These are phyloP conservation scores for Piper betle DNA, from an alignment of 164 flowering plant species.

Conservation along the genomic window DNA sequence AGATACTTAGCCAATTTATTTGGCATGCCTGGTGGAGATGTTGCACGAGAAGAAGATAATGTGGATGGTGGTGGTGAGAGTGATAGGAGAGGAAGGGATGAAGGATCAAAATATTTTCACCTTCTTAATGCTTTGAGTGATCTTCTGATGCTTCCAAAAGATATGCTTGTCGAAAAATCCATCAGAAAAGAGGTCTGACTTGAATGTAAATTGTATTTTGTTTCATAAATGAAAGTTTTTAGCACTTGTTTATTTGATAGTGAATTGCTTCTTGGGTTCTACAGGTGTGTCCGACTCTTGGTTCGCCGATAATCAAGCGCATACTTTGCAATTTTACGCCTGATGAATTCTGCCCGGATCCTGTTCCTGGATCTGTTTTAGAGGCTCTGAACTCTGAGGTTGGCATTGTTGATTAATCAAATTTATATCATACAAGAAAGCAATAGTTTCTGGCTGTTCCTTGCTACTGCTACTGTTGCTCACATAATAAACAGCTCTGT, in stretches of 20 bases:
- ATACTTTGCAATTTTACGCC: constrained; percentile 95
- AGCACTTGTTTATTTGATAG: background rate
- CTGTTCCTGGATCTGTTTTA: constrained; percentile 84
- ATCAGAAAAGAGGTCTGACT: constrained; percentile 70
- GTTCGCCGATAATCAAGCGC: constrained; percentile 65
- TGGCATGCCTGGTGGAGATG: constrained; percentile 45
- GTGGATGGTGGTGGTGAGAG: constrained; percentile 16
- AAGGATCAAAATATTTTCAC: constrained; percentile 42
- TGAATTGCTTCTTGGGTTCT: constrained; percentile 1
- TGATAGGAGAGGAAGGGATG: constrained; percentile 16
- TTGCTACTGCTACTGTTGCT: too few species aligned
- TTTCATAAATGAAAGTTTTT: too few species aligned
- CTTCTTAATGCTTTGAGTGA: constrained; percentile 82
- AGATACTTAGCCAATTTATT: constrained; percentile 68
- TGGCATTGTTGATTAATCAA: background rate
- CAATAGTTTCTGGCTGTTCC: too few species aligned
- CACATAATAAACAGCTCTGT: background rate
- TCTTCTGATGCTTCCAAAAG: constrained; percentile 98
- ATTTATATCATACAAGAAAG: too few species aligned
- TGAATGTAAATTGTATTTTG: too few species aligned
- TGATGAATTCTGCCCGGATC: constrained; percentile 96
- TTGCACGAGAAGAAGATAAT: constrained; percentile 16
- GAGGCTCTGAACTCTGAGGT: constrained; percentile 95
- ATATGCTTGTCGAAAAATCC: constrained; percentile 79
- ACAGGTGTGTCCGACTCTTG: constrained; percentile 82